Evolutionary conservation across 192 early-diverging fungal species (phyloP).

Genomic region (Gigaspora rosea): DNA sequence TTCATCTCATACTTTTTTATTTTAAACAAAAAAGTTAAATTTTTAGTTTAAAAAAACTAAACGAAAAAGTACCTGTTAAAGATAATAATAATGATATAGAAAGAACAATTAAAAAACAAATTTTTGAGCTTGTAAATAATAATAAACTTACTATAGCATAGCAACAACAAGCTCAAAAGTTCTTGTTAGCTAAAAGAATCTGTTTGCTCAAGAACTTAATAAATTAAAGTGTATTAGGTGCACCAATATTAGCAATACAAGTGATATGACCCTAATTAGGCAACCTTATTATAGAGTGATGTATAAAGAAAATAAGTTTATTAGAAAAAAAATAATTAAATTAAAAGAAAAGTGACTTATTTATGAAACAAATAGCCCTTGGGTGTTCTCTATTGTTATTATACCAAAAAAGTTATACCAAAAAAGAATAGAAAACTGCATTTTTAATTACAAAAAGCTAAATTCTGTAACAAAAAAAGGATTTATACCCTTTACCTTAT

Average conservation of each 20-base stretch:
- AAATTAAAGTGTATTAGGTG: not conserved
- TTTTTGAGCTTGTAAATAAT: too few relatives aligned
- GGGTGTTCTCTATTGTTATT: slow-evolving; percentile 38
- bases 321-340: not conserved
- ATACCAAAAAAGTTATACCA: too few relatives aligned
- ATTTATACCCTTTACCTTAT: slow-evolving; percentile 44
- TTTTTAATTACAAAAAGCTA: slow-evolving; percentile 46
- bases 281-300: not conserved
- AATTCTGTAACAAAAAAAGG: slow-evolving; percentile 42
- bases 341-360: not conserved
- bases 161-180: not conserved
- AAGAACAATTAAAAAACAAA: too few relatives aligned
- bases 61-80: too few relatives aligned
- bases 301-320: not conserved
- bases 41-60: too few relatives aligned
- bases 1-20: too few relatives aligned
- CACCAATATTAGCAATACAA: not conserved
- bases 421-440: slow-evolving; percentile 39
- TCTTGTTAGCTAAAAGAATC: not conserved
- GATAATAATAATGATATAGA: too few relatives aligned
- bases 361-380: not conserved
- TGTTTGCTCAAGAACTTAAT: not conserved
- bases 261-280: not conserved
- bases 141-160: too few relatives aligned
- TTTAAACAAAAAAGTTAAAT: too few relatives aligned